Evolutionary conservation across 129 eudicot genomes (phyloP).

Genomic region (Flaveria brownii): DNA sequence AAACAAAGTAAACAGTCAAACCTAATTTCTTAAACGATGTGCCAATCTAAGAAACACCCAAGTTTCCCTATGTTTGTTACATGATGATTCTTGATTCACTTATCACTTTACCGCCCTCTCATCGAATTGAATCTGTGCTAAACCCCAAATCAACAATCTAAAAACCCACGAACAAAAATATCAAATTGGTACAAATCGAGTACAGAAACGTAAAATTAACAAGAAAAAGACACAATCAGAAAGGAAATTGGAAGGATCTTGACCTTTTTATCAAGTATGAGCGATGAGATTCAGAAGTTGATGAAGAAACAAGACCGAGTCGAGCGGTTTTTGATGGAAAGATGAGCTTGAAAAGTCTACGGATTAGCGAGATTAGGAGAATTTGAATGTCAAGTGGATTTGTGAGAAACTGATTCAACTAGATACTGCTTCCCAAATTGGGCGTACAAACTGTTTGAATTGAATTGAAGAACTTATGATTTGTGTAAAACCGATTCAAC

Average conservation of each 20-base stretch:
- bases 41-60: slow-evolving; percentile 1
- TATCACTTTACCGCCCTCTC: not conserved
- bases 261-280: slow-evolving; percentile 6
- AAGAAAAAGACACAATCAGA: not conserved
- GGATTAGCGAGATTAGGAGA: not conserved
- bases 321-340: not conserved
- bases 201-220: not conserved
- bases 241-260: not conserved
- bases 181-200: not conserved
- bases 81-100: not conserved
- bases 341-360: not conserved
- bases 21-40: not conserved
- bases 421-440: not conserved
- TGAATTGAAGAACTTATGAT: not conserved
- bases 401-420: not conserved
- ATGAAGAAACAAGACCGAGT: slow-evolving; percentile 8
- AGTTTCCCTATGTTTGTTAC: not conserved
- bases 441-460: slow-evolving; percentile 4
- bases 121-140: not conserved
- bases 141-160: not conserved
- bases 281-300: not conserved
- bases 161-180: not conserved
- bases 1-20: not conserved
- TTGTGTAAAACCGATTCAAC: not conserved
- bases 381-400: not conserved